A percentile compares a stretch with the other conserved stretches of the same genome.
Conservation (phyloP, 768 basidiomycete species). For the Lentinula edodes region DNA sequence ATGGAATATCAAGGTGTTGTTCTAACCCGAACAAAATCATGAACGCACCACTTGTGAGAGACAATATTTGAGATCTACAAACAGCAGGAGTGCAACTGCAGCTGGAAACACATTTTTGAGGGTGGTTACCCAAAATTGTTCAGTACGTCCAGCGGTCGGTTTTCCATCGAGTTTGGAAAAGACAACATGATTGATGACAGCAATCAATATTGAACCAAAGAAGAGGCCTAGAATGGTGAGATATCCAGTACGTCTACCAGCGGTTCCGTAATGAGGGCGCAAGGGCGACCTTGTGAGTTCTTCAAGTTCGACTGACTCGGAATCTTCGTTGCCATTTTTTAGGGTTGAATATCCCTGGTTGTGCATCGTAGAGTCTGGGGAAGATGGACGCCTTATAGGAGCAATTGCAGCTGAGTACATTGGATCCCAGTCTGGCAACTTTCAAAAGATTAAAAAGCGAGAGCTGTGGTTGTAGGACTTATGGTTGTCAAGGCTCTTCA, state of each 20-base stretch:
- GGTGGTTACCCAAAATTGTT: not conserved
- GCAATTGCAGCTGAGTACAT: not conserved
- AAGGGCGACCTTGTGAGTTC: not conserved
- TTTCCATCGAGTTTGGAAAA: not conserved
- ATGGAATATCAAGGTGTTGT: not conserved
- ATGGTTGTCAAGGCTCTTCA: too few relatives aligned
- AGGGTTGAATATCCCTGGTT: not conserved
- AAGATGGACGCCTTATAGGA: not conserved
- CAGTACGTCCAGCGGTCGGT: not conserved
- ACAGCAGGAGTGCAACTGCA: not conserved
- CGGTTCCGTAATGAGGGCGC: not conserved
- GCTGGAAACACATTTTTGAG: not conserved
- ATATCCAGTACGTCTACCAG: not conserved
- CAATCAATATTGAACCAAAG: not conserved
- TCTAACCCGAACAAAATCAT: not conserved
- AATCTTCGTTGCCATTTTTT: not conserved
- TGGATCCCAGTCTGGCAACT: not conserved
- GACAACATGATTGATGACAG: not conserved
- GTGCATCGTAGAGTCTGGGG: not conserved
- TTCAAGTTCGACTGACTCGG: not conserved
- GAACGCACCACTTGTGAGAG: conserved; percentile 1
- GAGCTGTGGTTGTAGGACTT: too few relatives aligned
- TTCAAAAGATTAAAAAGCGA: too few relatives aligned
- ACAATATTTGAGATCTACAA: not conserved
- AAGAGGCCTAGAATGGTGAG: not conserved